phyloP scores from a whole-genome alignment of 2,329 filamentous ascomycete genomes.

The Sporothrix mexicana region DNA sequence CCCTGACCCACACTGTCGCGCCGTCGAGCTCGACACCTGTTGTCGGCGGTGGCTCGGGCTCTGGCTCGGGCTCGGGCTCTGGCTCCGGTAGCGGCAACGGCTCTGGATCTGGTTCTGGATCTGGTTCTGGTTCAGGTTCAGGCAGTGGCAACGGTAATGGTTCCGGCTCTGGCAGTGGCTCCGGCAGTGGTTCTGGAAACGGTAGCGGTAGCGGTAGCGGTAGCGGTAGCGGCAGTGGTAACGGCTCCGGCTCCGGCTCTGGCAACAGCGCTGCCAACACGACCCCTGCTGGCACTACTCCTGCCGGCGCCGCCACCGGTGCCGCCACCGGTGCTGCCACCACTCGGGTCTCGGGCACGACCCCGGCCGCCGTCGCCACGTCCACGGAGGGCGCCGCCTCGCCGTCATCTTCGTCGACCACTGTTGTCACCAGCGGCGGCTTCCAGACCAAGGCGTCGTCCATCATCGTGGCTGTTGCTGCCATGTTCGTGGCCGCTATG shows the following conservation, averaged over 20 bases:
- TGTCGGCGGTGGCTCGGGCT: slow-evolving; percentile 5
- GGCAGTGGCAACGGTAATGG: neutral
- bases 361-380: neutral
- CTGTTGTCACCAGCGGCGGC: slow-evolving; percentile 17
- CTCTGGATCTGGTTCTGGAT: neutral
- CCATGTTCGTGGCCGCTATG: slow-evolving; percentile 12
- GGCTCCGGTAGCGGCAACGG: neutral
- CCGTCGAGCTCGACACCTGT: neutral
- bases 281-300: neutral
- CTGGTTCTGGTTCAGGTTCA: neutral
- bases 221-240: neutral
- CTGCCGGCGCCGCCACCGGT: neutral
- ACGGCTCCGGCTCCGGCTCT: neutral
- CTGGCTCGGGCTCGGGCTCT: neutral
- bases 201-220: neutral
- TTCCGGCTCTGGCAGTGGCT: neutral
- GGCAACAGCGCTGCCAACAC: neutral
- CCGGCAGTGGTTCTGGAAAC: neutral
- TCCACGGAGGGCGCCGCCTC: neutral
- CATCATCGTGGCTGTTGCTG: neutral
- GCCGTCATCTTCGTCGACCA: neutral
- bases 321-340: neutral
- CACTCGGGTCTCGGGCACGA: neutral
- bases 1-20: slow-evolving; percentile 51
- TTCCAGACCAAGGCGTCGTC: slow-evolving; percentile 25